phyloP scores from a whole-genome alignment of 2,329 filamentous ascomycete species.

The Cladophialophora yegresii region DNA sequence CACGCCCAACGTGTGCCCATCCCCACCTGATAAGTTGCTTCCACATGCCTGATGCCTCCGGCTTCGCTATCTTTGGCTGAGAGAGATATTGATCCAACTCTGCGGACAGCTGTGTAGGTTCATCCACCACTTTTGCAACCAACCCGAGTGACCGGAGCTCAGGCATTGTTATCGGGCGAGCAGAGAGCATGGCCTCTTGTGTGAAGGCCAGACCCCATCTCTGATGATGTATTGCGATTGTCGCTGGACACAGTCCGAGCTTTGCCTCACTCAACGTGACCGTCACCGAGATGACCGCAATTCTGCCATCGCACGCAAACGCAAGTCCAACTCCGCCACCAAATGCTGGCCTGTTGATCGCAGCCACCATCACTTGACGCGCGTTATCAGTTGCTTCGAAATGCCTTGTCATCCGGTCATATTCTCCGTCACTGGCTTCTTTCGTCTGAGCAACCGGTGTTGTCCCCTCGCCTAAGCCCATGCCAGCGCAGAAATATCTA shows the following conservation, averaged over 20 bases:
- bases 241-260: conserved; percentile 44
- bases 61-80: conserved; percentile 36
- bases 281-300: conserved; percentile 27
- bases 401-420: conserved; percentile 33
- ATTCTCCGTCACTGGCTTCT: conserved; percentile 32
- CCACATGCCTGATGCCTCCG: conserved; percentile 41
- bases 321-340: conserved; percentile 51
- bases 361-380: conserved; percentile 48
- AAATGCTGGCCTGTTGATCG: conserved; percentile 48
- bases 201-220: conserved; percentile 44
- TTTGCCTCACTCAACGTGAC: conserved; percentile 48
- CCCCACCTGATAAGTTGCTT: conserved; percentile 41
- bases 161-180: conserved; percentile 37
- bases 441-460: conserved; percentile 35
- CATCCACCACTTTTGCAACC: conserved; percentile 34
- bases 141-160: conserved; percentile 39
- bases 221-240: conserved; percentile 46
- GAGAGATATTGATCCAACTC: conserved; percentile 38
- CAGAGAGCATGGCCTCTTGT: conserved; percentile 45
- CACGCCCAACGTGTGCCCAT: conserved; percentile 35
- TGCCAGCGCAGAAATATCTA: conserved; percentile 34
- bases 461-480: conserved; percentile 35
- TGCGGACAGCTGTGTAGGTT: conserved; percentile 23
- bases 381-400: conserved; percentile 46
- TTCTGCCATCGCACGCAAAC: conserved; percentile 48